A percentile compares a stretch with the other conserved stretches of the same genome.
These are phyloP conservation scores for Phytophthora lateralis DNA, from an alignment of 352 stramenopile species.

Conservation along the genomic window DNA sequence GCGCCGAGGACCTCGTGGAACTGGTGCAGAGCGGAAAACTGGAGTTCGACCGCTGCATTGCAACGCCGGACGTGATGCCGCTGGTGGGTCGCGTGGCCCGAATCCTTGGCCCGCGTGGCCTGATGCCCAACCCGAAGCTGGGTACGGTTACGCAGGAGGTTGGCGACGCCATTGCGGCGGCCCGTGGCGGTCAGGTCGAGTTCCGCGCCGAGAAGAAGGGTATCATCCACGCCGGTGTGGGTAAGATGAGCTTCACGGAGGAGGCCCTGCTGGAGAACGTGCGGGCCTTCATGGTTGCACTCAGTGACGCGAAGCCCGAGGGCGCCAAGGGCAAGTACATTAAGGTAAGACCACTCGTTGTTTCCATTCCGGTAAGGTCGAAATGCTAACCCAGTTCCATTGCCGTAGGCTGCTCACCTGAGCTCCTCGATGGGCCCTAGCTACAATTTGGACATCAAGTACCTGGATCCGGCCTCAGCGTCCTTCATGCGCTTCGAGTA, in stretches of 20 bases:
- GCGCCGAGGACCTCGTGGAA: conserved; percentile 91
- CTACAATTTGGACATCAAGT: conserved; percentile 83
- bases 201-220: conserved; percentile 92
- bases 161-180: conserved; percentile 77
- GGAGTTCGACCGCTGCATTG: conserved; percentile 93
- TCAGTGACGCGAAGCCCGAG: conserved; percentile 91
- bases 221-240: conserved; percentile 89
- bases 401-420: conserved; percentile 65
- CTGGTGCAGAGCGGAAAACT: conserved; percentile 89
- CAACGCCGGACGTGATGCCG: conserved; percentile 93
- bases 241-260: conserved; percentile 90
- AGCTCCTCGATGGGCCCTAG: conserved; percentile 88
- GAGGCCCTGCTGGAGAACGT: conserved; percentile 93
- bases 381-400: conserved; percentile 10
- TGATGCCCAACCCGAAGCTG: conserved; percentile 99
- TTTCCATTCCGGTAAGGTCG: neutral
- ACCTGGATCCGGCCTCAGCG: conserved; percentile 80
- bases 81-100: conserved; percentile 93
- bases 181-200: conserved; percentile 85
- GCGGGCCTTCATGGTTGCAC: conserved; percentile 91
- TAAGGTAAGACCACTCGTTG: conserved; percentile 43
- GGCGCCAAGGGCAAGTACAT: conserved; percentile 95
- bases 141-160: conserved; percentile 95
- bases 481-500: conserved; percentile 90
- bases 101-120: conserved; percentile 94